Conservation (phyloP, 2,329 filamentous ascomycete genomes). For the Pezicula neosporulosa region DNA sequence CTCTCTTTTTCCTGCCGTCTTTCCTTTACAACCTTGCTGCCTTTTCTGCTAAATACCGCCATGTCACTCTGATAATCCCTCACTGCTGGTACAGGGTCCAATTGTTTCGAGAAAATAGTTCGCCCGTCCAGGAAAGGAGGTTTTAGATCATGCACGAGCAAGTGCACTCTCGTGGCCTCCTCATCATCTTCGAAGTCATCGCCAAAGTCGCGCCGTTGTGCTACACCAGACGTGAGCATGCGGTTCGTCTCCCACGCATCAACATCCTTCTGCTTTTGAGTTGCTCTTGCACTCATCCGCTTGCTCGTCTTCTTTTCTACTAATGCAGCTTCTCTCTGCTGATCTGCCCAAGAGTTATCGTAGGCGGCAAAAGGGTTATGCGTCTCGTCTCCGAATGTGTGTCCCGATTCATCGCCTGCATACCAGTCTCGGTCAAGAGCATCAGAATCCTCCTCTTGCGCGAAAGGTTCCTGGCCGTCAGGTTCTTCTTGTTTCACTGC, state of each 20-base stretch:
- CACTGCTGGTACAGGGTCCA: slow-evolving; percentile 91
- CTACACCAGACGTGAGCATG: slow-evolving; percentile 95
- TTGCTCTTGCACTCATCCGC: slow-evolving; percentile 67
- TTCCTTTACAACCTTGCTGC: slow-evolving; percentile 89
- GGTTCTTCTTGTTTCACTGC: slow-evolving; percentile 53
- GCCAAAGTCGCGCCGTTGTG: slow-evolving; percentile 79
- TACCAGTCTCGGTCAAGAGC: slow-evolving; percentile 93
- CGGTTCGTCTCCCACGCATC: slow-evolving; percentile 99
- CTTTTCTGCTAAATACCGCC: slow-evolving; percentile 96
- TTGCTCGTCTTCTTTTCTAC: slow-evolving; percentile 77
- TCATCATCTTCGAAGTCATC: slow-evolving; percentile 87
- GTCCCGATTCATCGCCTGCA: slow-evolving; percentile 76
- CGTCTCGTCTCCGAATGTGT: slow-evolving; percentile 85
- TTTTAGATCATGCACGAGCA: slow-evolving; percentile 88
- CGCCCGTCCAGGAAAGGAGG: slow-evolving; percentile 94
- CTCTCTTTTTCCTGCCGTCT: slow-evolving; percentile 88
- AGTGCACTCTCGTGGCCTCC: slow-evolving; percentile 82
- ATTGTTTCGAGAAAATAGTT: slow-evolving; percentile 94
- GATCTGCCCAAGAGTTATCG: slow-evolving; percentile 65
- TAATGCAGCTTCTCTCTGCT: slow-evolving; percentile 70
- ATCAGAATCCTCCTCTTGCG: slow-evolving; percentile 65
- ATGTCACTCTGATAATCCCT: slow-evolving; percentile 95
- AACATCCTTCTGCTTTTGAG: slow-evolving; percentile 89
- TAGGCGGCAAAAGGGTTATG: slow-evolving; percentile 87
- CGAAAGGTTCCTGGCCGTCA: slow-evolving; percentile 57